Percentiles rank a stretch among this genome's conserved stretches.
Evolutionary conservation across 2,329 filamentous ascomycete species (phyloP).

Genomic region (Diaporthe sp.): DNA sequence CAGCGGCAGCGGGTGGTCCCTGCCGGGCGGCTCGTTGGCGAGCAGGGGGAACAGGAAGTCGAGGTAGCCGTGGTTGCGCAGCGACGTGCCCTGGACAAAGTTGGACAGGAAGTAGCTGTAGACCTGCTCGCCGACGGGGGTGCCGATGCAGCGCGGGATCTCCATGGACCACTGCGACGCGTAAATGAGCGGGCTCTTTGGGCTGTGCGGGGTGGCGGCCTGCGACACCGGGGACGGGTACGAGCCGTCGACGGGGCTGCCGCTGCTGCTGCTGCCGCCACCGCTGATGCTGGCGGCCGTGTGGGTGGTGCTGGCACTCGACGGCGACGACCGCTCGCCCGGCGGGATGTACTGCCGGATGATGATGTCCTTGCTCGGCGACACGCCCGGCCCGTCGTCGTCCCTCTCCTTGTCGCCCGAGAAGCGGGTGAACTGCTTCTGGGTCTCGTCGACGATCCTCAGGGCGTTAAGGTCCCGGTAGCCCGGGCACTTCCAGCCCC

Average conservation of each 20-base stretch:
- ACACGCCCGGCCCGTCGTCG: slow-evolving; percentile 24
- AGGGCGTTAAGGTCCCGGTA: slow-evolving; percentile 41
- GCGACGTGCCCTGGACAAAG: slow-evolving; percentile 37
- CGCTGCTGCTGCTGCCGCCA: not conserved
- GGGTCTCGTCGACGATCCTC: slow-evolving; percentile 41
- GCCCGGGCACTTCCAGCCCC: slow-evolving; percentile 41
- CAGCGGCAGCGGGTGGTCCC: slow-evolving; percentile 36
- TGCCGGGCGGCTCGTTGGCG: slow-evolving; percentile 27
- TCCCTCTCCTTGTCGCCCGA: slow-evolving; percentile 37
- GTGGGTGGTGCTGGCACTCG: not conserved
- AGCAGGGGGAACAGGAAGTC: slow-evolving; percentile 41
- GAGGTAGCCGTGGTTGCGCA: slow-evolving; percentile 40
- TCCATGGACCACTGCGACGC: slow-evolving; percentile 26
- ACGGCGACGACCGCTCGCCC: not conserved
- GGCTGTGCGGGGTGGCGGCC: not conserved
- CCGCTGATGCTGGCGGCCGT: not conserved
- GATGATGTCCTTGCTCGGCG: slow-evolving; percentile 23
- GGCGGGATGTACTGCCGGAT: slow-evolving; percentile 29
- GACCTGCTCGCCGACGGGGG: slow-evolving; percentile 39
- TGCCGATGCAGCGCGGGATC: slow-evolving; percentile 35
- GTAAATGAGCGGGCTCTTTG: not conserved
- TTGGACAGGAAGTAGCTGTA: slow-evolving; percentile 40
- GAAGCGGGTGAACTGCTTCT: slow-evolving; percentile 41
- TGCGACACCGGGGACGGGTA: slow-evolving; percentile 39
- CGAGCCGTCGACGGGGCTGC: not conserved